These are phyloP conservation scores for Verticillium isaacii DNA, from an alignment of 2,329 filamentous ascomycete genomes.

Conservation along the genomic window DNA sequence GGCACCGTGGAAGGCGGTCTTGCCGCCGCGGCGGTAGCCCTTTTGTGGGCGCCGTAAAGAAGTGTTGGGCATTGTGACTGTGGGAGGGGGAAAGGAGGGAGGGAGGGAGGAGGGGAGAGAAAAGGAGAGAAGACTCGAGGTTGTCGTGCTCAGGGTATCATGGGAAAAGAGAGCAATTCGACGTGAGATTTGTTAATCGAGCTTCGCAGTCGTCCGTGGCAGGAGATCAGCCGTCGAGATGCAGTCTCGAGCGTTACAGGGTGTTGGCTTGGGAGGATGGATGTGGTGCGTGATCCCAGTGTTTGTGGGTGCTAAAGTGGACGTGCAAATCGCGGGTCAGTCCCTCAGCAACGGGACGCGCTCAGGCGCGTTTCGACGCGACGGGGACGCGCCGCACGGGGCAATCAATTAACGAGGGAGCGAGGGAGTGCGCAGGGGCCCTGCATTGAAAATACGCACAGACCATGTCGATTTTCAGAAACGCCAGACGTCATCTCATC, in stretches of 20 bases:
- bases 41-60: constrained; percentile 56
- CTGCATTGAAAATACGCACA: constrained; percentile 4
- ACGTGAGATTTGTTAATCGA: background rate
- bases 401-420: constrained; percentile 12
- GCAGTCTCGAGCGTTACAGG: background rate
- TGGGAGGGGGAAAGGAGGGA: constrained; percentile 4
- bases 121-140: constrained; percentile 1
- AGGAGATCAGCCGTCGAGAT: background rate
- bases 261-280: background rate
- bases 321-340: constrained; percentile 3
- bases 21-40: constrained; percentile 64
- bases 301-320: constrained; percentile 1
- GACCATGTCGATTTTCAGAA: constrained; percentile 8
- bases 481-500: constrained; percentile 14
- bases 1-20: constrained; percentile 64
- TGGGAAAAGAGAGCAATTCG: background rate
- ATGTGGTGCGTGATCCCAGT: background rate
- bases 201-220: background rate
- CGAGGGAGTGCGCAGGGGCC: background rate
- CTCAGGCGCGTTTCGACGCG: constrained; percentile 13
- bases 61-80: constrained; percentile 53
- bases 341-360: constrained; percentile 7
- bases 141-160: constrained; percentile 9
- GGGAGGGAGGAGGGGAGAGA: constrained; percentile 1
- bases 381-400: constrained; percentile 4